A percentile compares a stretch with the other conserved stretches of the same genome.
These are phyloP conservation scores for Lanzia echinophila DNA, from an alignment of 2,329 filamentous ascomycete species.

Conservation along the genomic window DNA sequence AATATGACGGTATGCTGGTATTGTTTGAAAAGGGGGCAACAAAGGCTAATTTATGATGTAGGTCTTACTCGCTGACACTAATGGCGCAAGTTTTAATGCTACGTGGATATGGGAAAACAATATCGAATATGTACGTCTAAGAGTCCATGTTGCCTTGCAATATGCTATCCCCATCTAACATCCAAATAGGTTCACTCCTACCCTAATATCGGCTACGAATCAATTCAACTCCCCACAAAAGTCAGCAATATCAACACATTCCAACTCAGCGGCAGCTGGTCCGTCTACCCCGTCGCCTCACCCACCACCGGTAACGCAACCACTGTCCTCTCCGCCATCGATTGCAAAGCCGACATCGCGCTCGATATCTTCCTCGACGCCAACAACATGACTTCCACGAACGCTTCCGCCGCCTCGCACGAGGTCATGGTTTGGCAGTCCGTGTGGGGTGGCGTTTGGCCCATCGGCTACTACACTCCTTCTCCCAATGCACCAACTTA, in stretches of 20 bases:
- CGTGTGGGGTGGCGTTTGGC: slow-evolving; percentile 8
- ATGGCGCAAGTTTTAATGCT: slow-evolving; percentile 8
- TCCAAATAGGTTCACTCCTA: slow-evolving; percentile 1
- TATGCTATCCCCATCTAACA: neutral
- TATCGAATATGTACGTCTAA: neutral
- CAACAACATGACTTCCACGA: neutral
- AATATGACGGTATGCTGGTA: slow-evolving; percentile 6
- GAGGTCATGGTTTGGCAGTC: slow-evolving; percentile 9
- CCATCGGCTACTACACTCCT: slow-evolving; percentile 3
- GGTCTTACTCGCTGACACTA: slow-evolving; percentile 1
- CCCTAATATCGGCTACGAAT: slow-evolving; percentile 4
- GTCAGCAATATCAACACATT: slow-evolving; percentile 10
- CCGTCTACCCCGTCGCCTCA: neutral
- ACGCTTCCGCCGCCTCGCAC: slow-evolving; percentile 1
- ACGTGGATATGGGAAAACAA: slow-evolving; percentile 6
- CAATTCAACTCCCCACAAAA: neutral
- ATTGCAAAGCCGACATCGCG: slow-evolving; percentile 7
- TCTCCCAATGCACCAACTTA: neutral
- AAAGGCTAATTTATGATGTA: neutral
- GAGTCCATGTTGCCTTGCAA: neutral
- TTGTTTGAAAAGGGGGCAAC: too few species aligned
- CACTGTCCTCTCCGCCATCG: neutral
- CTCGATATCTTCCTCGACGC: slow-evolving; percentile 7
- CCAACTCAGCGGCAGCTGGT: slow-evolving; percentile 10
- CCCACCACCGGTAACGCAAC: neutral